Conservation (phyloP, 2,329 filamentous ascomycete species). For the Trichoderma cornu-damae region DNA sequence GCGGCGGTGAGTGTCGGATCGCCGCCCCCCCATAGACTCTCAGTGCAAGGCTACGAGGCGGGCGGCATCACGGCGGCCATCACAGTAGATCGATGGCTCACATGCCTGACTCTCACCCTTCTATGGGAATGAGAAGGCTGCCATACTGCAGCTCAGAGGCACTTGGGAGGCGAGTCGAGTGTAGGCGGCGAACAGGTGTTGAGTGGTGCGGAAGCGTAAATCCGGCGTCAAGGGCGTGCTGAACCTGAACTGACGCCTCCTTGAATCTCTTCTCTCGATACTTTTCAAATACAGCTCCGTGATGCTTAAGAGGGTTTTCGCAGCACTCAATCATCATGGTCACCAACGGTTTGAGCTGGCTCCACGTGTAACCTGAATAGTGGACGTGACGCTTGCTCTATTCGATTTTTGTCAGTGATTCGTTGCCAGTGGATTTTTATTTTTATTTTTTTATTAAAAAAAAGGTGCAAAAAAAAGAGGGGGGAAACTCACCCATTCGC, state of each 20-base stretch:
- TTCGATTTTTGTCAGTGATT: neutral
- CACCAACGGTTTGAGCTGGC: slow-evolving; percentile 73
- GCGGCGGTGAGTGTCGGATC: neutral
- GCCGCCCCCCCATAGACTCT: neutral
- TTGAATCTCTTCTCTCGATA: slow-evolving; percentile 86
- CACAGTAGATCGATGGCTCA: neutral
- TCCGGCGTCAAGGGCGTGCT: slow-evolving; percentile 62
- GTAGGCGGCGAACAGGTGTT: slow-evolving; percentile 35
- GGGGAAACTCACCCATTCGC: slow-evolving; percentile 72
- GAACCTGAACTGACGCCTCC: slow-evolving; percentile 73
- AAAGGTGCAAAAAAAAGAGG: slow-evolving; percentile 23
- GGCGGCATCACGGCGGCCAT: neutral
- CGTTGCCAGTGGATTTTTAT: neutral
- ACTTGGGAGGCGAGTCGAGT: neutral
- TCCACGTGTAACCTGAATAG: slow-evolving; percentile 89
- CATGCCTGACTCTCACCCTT: slow-evolving; percentile 24
- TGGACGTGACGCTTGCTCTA: slow-evolving; percentile 78
- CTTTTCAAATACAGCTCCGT: slow-evolving; percentile 84
- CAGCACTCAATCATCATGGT: slow-evolving; percentile 82
- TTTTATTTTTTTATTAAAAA: too few relatives aligned
- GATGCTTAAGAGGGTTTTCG: slow-evolving; percentile 72
- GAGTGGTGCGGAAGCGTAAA: slow-evolving; percentile 45
- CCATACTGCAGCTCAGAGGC: slow-evolving; percentile 26
- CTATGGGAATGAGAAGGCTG: slow-evolving; percentile 30
- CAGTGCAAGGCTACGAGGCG: neutral